A percentile compares a stretch with the other conserved stretches of the same genome.
Conservation (phyloP, 164 flowering plant species). For the Aristolochia californica region DNA sequence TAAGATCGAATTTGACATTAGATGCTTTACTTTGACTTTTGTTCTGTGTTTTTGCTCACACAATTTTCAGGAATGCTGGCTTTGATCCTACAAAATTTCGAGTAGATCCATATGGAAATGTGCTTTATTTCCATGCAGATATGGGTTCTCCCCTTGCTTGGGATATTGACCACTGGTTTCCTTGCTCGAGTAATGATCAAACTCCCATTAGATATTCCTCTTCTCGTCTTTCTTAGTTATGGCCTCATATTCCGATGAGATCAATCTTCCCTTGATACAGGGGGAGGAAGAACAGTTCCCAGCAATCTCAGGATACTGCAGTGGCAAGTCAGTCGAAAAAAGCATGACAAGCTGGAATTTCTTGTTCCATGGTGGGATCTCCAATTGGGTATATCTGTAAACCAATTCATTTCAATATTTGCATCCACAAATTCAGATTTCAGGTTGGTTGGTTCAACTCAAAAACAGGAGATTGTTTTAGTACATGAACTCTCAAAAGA, state of each 20-base stretch:
- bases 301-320: conserved; percentile 82
- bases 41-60: neutral
- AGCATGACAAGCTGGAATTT: conserved; percentile 71
- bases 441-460: conserved; percentile 38
- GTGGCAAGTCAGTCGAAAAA: conserved; percentile 72
- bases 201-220: neutral
- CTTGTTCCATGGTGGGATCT: conserved; percentile 98
- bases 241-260: neutral
- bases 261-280: conserved; percentile 21
- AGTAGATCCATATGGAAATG: conserved; percentile 83
- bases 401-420: conserved; percentile 84
- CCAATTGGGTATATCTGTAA: conserved; percentile 82
- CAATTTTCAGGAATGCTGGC: conserved; percentile 76
- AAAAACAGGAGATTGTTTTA: neutral
- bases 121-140: conserved; percentile 71
- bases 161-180: conserved; percentile 96
- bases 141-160: conserved; percentile 88
- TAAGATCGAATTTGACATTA: neutral
- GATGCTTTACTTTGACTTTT: neutral
- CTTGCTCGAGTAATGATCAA: conserved; percentile 57
- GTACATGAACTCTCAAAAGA: neutral
- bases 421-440: conserved; percentile 81
- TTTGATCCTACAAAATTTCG: conserved; percentile 85
- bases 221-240: neutral
- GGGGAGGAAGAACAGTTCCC: conserved; percentile 91